Percentiles rank a stretch among this genome's conserved stretches.
Conservation (phyloP, 2,329 filamentous ascomycete species). For the Diplodia corticola region DNA sequence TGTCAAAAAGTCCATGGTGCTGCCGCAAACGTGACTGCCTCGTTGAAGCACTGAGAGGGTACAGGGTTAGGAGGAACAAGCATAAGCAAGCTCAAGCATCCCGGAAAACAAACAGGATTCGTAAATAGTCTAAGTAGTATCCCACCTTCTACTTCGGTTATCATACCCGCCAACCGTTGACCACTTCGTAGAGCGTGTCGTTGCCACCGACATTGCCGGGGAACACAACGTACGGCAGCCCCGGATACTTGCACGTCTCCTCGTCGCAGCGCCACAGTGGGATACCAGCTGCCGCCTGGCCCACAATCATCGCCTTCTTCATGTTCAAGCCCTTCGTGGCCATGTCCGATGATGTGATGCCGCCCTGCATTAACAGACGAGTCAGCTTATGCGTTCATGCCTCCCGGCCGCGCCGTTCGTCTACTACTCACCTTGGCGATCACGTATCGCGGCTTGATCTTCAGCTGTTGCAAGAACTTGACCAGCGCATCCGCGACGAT, state of each 20-base stretch:
- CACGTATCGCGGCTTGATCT: slow-evolving; percentile 55
- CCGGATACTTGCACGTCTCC: slow-evolving; percentile 50
- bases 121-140: too few species aligned
- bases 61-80: too few species aligned
- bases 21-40: background rate
- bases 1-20: background rate
- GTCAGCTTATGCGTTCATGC: slow-evolving; percentile 28
- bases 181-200: slow-evolving; percentile 49
- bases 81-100: background rate
- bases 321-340: slow-evolving; percentile 59
- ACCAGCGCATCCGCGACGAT: slow-evolving; percentile 55
- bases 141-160: background rate
- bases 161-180: slow-evolving; percentile 39
- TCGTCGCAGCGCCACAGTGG: slow-evolving; percentile 62
- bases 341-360: slow-evolving; percentile 61
- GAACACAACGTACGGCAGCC: slow-evolving; percentile 59
- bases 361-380: slow-evolving; percentile 39
- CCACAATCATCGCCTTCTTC: slow-evolving; percentile 56
- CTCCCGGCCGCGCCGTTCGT: background rate
- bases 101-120: background rate
- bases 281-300: slow-evolving; percentile 59
- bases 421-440: slow-evolving; percentile 49
- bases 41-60: background rate
- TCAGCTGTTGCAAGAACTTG: slow-evolving; percentile 48
- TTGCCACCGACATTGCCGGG: slow-evolving; percentile 60